Base-by-base conservation (phyloP, 1,139 yeast genomes). In the Pichia sp. region DNA sequence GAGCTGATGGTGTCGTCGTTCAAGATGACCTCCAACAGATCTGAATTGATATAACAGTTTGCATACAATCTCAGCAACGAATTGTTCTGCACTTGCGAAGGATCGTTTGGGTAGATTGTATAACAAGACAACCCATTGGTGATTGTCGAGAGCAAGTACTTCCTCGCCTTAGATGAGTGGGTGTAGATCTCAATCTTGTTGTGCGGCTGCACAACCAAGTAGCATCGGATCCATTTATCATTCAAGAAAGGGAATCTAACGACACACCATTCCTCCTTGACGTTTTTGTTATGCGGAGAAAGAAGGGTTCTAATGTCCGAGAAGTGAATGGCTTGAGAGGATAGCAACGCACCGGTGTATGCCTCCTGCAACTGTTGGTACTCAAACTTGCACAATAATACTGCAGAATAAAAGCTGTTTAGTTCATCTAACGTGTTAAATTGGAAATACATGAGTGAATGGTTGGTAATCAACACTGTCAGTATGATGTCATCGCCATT, bases 91-190 rank as follows among this genome's bases (percentile, higher is more conserved):
- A 81, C 79, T 75, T 79, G 78, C 45, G 68, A 73, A 49, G 79
- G 72, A 57, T 73, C 76, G 61, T 80, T 84, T 0, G 85, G 85
- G 63, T 77, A 81, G n/a, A 80, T 75, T 49, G 81, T 78, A 64
- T 71, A 78, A 46, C 74, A 72, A 45, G 75, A 71, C 50, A 72
- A 64, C 44, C 76, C 76, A 52, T 72, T 69, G 23, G 76, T 70
- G 29, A 80, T 72, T 48, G 78, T 74, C 34, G 79, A 76, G 54
- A 81, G 69, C 63, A 81, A 69, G 59, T 73, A 68, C 63, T 78
- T 79, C 62, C 78, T 78, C 43, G 71, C 59, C 47, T 76, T 66
- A 53, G 70, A 71, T 31, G 78, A 79, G 32, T 72, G 68, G 26
- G 73, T 68, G 63, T 79, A 81, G 43, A 81, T 70, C 65, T 80